phyloP scores from a whole-genome alignment of 2,329 filamentous ascomycete species.

The Coniochaeta sp. region DNA sequence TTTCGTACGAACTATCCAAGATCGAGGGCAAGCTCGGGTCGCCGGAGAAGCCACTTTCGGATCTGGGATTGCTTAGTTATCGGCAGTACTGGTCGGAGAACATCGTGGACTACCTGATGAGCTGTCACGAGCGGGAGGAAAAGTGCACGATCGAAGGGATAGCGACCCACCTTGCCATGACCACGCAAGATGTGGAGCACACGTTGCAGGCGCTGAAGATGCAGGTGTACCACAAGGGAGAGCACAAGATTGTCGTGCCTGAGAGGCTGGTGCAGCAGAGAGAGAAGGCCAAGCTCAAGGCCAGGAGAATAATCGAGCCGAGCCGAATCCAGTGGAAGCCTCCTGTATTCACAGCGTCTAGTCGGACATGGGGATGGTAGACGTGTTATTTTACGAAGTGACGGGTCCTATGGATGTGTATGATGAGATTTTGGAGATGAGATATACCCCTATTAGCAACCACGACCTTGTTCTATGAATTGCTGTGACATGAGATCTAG shows the following conservation, averaged over 20 bases:
- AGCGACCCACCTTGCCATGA: conserved; percentile 78
- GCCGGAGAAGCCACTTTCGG: conserved; percentile 91
- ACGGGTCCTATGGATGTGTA: not conserved
- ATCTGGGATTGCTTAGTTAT: conserved; percentile 88
- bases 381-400: not conserved
- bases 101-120: conserved; percentile 78
- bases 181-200: conserved; percentile 92
- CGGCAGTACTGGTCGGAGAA: conserved; percentile 97
- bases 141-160: conserved; percentile 82
- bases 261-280: conserved; percentile 72
- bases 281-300: conserved; percentile 74
- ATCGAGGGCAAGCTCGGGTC: conserved; percentile 93
- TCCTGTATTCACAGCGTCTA: conserved; percentile 84
- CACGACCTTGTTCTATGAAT: not conserved
- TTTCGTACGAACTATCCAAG: conserved; percentile 94
- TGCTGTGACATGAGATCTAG: not conserved
- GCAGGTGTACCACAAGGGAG: conserved; percentile 91
- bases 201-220: conserved; percentile 91
- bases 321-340: conserved; percentile 88
- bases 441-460: not conserved
- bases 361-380: conserved; percentile 92
- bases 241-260: conserved; percentile 91
- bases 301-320: conserved; percentile 68
- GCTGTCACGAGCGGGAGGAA: conserved; percentile 58
- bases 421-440: not conserved